Conservation (phyloP, 306 rosid species). For the Lotus japonicus region DNA sequence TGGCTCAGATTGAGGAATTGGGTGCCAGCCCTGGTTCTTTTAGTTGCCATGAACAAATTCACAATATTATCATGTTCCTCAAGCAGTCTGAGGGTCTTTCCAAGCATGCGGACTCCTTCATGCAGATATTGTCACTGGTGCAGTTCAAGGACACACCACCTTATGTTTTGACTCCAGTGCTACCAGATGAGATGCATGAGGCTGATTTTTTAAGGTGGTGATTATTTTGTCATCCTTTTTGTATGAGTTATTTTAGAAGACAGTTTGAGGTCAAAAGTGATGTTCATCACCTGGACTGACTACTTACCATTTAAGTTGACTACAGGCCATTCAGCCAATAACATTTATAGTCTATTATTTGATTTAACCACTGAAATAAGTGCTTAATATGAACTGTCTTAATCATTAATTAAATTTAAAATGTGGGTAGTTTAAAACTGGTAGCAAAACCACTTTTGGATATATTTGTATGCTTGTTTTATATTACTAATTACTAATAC, state of each 20-base stretch:
- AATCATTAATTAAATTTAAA: background rate
- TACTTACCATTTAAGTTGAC: constrained; percentile 10
- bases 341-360: background rate
- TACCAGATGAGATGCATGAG: constrained; percentile 71
- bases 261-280: background rate
- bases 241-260: constrained; percentile 11
- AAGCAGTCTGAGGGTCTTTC: constrained; percentile 80
- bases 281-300: too few relatives aligned
- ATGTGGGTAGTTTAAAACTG: background rate
- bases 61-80: constrained; percentile 66
- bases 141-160: constrained; percentile 55
- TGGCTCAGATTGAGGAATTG: constrained; percentile 76
- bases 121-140: constrained; percentile 85
- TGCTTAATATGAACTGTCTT: background rate
- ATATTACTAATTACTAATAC: background rate
- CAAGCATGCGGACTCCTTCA: constrained; percentile 85
- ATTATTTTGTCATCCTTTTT: constrained; percentile 14
- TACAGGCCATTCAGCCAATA: background rate
- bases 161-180: constrained; percentile 65
- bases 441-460: background rate
- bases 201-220: constrained; percentile 63
- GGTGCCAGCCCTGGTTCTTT: constrained; percentile 53
- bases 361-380: background rate
- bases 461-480: background rate
- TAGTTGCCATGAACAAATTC: constrained; percentile 63